These are phyloP conservation scores for Fusarium mangiferae DNA, from an alignment of 2,329 filamentous ascomycete species.

Conservation along the genomic window DNA sequence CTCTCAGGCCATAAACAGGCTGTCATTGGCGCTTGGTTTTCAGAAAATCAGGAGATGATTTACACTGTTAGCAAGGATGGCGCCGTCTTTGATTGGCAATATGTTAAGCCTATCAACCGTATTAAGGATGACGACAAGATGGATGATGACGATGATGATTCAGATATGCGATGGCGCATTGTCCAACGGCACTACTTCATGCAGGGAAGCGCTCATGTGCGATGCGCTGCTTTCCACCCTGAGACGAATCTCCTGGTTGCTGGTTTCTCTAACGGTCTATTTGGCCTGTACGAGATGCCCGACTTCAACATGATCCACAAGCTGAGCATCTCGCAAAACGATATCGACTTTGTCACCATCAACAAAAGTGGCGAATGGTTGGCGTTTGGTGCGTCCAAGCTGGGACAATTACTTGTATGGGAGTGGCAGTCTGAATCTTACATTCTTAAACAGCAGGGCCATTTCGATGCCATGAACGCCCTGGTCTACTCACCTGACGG, in stretches of 20 bases:
- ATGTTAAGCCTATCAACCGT: constrained; percentile 69
- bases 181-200: constrained; percentile 93
- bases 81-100: constrained; percentile 95
- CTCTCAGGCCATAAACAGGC: constrained; percentile 90
- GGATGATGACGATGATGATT: constrained; percentile 66
- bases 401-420: constrained; percentile 97
- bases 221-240: constrained; percentile 90
- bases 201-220: constrained; percentile 87
- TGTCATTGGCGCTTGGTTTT: constrained; percentile 97
- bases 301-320: constrained; percentile 97
- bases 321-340: constrained; percentile 91
- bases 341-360: constrained; percentile 93
- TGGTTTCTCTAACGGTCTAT: constrained; percentile 94
- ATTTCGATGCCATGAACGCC: constrained; percentile 95
- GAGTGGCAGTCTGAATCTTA: constrained; percentile 99
- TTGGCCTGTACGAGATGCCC: constrained; percentile 94
- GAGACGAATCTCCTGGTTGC: constrained; percentile 92
- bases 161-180: constrained; percentile 88
- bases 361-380: constrained; percentile 97
- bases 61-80: constrained; percentile 98
- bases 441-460: constrained; percentile 96
- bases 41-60: constrained; percentile 91
- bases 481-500: constrained; percentile 94
- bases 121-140: constrained; percentile 70
- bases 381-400: constrained; percentile 93